phyloP scores from a whole-genome alignment of 495 filamentous ascomycete genomes.

The Articulospora tetracladia region DNA sequence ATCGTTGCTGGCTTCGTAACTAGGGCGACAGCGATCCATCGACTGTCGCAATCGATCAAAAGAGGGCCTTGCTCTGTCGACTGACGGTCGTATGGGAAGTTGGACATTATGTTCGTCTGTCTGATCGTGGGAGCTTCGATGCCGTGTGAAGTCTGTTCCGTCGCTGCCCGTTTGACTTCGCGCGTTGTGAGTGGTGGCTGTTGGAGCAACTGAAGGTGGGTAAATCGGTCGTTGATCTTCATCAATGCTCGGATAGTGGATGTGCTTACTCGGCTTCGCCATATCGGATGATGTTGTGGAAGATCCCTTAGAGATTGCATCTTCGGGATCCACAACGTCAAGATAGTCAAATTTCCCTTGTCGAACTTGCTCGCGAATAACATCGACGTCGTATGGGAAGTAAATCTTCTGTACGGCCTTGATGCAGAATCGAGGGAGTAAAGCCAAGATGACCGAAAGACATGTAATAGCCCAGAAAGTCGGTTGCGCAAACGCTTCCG shows the following conservation, averaged over 20 bases:
- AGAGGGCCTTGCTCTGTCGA: conserved; percentile 61
- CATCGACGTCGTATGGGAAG: conserved; percentile 89
- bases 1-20: conserved; percentile 82
- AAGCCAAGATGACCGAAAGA: conserved; percentile 68
- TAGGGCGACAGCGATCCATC: conserved; percentile 70
- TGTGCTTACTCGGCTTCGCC: conserved; percentile 58
- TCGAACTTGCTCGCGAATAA: conserved; percentile 87
- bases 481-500: conserved; percentile 73
- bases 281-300: conserved; percentile 54
- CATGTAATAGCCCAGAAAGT: conserved; percentile 84
- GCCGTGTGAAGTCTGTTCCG: conserved; percentile 84
- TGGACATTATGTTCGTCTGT: conserved; percentile 22
- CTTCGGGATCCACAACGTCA: conserved; percentile 32
- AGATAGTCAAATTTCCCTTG: conserved; percentile 75
- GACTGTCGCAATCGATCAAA: conserved; percentile 73
- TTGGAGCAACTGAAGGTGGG: conserved; percentile 75
- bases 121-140: conserved; percentile 30
- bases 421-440: conserved; percentile 79
- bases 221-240: conserved; percentile 90
- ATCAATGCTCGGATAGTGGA: conserved; percentile 56
- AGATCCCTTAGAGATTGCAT: conserved; percentile 11
- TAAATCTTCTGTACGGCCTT: conserved; percentile 91
- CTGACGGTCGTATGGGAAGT: conserved; percentile 56
- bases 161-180: conserved; percentile 90
- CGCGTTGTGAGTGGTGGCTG: conserved; percentile 74